A percentile compares a stretch with the other conserved stretches of the same genome.
Evolutionary conservation across 257 asterid species (phyloP).

Genomic region (Solanum chiquidenum): DNA sequence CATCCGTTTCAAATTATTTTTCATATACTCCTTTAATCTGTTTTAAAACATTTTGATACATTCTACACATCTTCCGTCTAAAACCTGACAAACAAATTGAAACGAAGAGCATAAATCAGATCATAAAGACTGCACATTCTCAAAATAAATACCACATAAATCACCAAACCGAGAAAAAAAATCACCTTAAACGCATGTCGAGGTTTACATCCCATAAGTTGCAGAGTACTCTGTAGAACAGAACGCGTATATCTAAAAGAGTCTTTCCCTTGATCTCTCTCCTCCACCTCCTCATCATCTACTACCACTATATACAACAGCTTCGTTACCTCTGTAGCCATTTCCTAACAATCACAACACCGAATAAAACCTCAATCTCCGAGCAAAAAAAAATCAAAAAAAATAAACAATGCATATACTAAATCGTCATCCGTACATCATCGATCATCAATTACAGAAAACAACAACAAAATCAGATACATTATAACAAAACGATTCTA

Average conservation of each 20-base stretch:
- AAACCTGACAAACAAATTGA: neutral
- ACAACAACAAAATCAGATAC: neutral
- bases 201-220: slow-evolving; percentile 97
- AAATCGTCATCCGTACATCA: neutral
- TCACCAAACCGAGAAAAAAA: neutral
- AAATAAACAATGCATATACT: slow-evolving; percentile 9
- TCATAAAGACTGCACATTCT: neutral
- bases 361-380: neutral
- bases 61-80: neutral
- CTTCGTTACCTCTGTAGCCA: slow-evolving; percentile 64
- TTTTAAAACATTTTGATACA: neutral
- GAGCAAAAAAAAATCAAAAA: neutral
- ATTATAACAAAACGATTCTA: neutral
- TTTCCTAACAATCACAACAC: slow-evolving; percentile 14
- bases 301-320: slow-evolving; percentile 74
- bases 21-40: neutral
- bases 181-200: slow-evolving; percentile 93
- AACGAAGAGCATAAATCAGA: neutral
- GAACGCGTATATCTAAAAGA: slow-evolving; percentile 94
- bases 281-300: slow-evolving; percentile 31
- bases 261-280: slow-evolving; percentile 21
- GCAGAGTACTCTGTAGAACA: slow-evolving; percentile 84
- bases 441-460: neutral
- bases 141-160: neutral
- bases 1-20: neutral